Evolutionary conservation across 208 protist species (phyloP).

Genomic region (Plasmodiophora brassicae): DNA sequence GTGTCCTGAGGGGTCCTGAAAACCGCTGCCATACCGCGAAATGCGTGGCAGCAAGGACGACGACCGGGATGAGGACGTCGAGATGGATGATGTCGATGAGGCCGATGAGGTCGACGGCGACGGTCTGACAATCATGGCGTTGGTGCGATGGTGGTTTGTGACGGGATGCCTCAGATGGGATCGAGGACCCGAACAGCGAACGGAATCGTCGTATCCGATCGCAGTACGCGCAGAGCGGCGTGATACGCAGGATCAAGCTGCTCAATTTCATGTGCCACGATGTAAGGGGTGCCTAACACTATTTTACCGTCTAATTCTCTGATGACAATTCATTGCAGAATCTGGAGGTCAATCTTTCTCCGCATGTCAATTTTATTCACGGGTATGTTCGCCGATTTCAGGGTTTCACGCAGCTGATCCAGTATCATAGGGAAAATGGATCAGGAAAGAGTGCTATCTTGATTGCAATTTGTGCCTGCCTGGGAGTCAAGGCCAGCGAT

Average conservation of each 20-base stretch:
- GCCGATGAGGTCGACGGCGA: too few relatives aligned
- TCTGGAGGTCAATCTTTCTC: conserved; percentile 26
- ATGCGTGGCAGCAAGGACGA: too few relatives aligned
- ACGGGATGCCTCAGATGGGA: neutral
- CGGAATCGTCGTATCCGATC: neutral
- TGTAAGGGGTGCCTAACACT: neutral
- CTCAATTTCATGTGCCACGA: conserved; percentile 39
- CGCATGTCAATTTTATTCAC: conserved; percentile 38
- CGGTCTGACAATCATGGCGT: too few relatives aligned
- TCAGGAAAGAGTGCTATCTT: conserved; percentile 37
- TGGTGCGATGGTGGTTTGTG: too few relatives aligned
- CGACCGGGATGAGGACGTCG: too few relatives aligned
- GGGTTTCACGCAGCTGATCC: too few relatives aligned
- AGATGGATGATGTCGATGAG: too few relatives aligned
- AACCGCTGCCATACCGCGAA: too few relatives aligned
- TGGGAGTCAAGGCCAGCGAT: conserved; percentile 3
- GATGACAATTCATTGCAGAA: neutral
- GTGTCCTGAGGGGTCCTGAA: too few relatives aligned
- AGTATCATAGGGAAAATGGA: conserved; percentile 28
- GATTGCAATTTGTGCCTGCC: neutral
- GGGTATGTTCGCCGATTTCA: conserved; percentile 11
- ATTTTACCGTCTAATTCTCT: neutral
- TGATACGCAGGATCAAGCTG: neutral
- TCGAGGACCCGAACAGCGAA: neutral
- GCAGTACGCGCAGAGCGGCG: neutral